Conservation (phyloP, 805 yeast species). For the Ogataea corticis region DNA sequence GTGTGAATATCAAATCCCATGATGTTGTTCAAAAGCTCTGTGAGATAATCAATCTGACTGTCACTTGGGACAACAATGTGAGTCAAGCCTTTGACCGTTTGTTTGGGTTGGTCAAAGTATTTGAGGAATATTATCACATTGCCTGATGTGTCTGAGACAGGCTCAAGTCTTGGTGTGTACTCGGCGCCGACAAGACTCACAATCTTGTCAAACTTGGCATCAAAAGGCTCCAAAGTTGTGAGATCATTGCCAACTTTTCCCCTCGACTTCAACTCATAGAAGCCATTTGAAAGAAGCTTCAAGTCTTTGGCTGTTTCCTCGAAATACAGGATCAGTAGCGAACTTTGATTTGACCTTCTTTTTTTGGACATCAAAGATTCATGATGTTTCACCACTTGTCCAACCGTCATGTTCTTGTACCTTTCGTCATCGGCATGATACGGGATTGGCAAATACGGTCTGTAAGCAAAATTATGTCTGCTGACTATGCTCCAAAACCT, state of each 20-base stretch:
- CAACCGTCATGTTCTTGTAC: constrained; percentile 42
- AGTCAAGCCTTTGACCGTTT: constrained; percentile 63
- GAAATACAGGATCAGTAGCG: constrained; percentile 54
- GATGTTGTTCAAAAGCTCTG: constrained; percentile 41
- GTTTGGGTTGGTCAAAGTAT: constrained; percentile 44
- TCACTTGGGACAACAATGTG: constrained; percentile 54
- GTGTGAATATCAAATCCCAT: constrained; percentile 40
- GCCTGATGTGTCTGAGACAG: constrained; percentile 22
- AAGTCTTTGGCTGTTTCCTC: constrained; percentile 56
- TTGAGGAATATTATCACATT: constrained; percentile 29
- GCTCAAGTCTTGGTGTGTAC: constrained; percentile 24
- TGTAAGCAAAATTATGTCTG: constrained; percentile 68
- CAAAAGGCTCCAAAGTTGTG: constrained; percentile 6
- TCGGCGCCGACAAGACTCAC: constrained; percentile 15
- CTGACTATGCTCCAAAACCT: constrained; percentile 66
- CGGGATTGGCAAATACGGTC: constrained; percentile 53
- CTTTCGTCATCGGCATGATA: constrained; percentile 26
- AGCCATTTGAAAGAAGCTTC: constrained; percentile 30
- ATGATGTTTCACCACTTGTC: constrained; percentile 46
- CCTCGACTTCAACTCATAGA: constrained; percentile 14
- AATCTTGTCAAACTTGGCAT: constrained; percentile 12
- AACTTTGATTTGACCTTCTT: constrained; percentile 46
- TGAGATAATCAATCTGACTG: constrained; percentile 42
- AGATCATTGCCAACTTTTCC: constrained; percentile 8
- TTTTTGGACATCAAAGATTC: constrained; percentile 25